Evolutionary conservation across 1,139 yeast species (phyloP).

Genomic region (Scheffersomyces titani): DNA sequence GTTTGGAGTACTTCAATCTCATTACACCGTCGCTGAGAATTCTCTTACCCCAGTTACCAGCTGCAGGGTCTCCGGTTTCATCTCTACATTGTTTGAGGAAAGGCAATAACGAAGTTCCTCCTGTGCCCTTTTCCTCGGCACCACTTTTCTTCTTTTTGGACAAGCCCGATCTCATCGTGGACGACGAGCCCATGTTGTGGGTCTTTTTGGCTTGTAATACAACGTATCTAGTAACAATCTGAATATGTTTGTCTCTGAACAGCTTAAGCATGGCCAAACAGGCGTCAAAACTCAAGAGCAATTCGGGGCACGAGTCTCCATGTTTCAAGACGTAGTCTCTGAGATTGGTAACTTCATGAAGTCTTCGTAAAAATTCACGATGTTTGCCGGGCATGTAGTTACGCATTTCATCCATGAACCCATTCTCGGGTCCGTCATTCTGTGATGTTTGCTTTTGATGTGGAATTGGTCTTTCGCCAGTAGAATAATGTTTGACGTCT

Average conservation of each 20-base stretch:
- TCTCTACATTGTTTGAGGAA: slow-evolving; percentile 94
- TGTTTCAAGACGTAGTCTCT: slow-evolving; percentile 59
- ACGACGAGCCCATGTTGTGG: slow-evolving; percentile 51
- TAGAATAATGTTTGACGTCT: slow-evolving; percentile 74
- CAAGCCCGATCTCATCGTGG: slow-evolving; percentile 62
- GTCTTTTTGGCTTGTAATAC: slow-evolving; percentile 71
- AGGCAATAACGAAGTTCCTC: slow-evolving; percentile 90
- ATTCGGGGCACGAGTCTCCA: slow-evolving; percentile 47
- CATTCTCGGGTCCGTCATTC: slow-evolving; percentile 31
- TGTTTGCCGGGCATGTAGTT: slow-evolving; percentile 88
- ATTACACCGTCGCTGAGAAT: slow-evolving; percentile 63
- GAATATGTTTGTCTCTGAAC: slow-evolving; percentile 91
- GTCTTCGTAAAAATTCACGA: slow-evolving; percentile 64
- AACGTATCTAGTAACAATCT: slow-evolving; percentile 84
- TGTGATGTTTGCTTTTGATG: slow-evolving; percentile 15
- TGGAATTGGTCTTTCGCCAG: slow-evolving; percentile 60
- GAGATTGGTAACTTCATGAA: slow-evolving; percentile 58
- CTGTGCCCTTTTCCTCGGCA: slow-evolving; percentile 75
- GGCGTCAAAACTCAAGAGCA: slow-evolving; percentile 79
- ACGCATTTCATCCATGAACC: slow-evolving; percentile 83
- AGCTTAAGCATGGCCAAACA: slow-evolving; percentile 86
- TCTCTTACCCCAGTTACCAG: slow-evolving; percentile 85
- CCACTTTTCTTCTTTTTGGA: slow-evolving; percentile 48
- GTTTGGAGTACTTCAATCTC: slow-evolving; percentile 42
- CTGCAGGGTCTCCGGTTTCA: slow-evolving; percentile 92